Evolutionary conservation across 164 flowering plant genomes (phyloP), one percentile per base, ranked within the genome.

Genomic region (Umbellularia californica): DNA sequence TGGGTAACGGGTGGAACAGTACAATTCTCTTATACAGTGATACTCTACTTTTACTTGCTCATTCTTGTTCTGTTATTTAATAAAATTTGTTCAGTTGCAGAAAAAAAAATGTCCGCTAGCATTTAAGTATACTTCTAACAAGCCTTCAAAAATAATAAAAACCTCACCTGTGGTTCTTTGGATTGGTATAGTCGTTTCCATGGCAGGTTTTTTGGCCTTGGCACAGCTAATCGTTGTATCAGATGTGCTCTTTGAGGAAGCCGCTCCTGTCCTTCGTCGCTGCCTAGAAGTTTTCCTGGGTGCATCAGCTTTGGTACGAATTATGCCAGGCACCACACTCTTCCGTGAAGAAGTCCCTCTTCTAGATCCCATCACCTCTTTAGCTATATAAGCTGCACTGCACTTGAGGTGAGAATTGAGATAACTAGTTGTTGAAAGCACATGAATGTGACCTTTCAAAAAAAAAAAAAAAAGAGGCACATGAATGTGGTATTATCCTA

Each of bases 231-330:
- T 60, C 62, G 50, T 65, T 69, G 14, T 30, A 20, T 27, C 71
- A 47, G 17, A 58, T 50, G 64, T 71, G 62, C 68, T 66, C 73
- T 68, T 75, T 58, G 52, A 7, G 24, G 69, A 76, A 66, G 77
- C 71, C 52, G 67, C 81, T 12, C 28, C 50, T 28, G 64, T 72
- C 72, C 50, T 76, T 47, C 50, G 51, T 63, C 24, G 76, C 69
- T 71, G 75, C 77, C 75, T 75, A 64, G 62, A 25, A 78, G 77
- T 67, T 80, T 63, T 78, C 84, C 82, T 85, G 50, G 67, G 24
- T 6, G 24, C 17, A 70, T 27, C 73, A 66, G 66, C 52, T 72
- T 70, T 68, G 64, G 58, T 58, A 50, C 58, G 65, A 72, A 69
- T 5, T 23, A 69, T 47, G 33, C 60, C 41, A 41, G 23, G 25